Evolutionary conservation across 371 early-diverging fungal genomes (phyloP).

Genomic region (Rhizomucor miehei): DNA sequence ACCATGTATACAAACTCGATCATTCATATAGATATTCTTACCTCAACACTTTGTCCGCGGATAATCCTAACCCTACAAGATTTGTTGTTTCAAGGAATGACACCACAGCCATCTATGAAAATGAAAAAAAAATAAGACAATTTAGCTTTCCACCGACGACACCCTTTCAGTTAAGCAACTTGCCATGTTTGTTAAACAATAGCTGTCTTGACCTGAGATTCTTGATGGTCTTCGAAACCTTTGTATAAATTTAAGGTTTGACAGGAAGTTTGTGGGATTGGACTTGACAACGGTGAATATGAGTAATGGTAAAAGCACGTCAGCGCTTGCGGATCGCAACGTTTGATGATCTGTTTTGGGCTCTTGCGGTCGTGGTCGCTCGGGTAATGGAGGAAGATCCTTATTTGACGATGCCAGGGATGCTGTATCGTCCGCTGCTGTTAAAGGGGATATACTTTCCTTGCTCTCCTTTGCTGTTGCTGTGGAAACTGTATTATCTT

Average conservation of each 20-base stretch:
- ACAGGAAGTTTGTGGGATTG: slow-evolving; percentile 65
- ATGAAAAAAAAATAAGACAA: too few relatives aligned
- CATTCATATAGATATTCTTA: background rate
- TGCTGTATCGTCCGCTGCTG: background rate
- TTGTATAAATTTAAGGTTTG: slow-evolving; percentile 59
- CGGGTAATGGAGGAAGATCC: slow-evolving; percentile 2
- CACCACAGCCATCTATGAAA: slow-evolving; percentile 38
- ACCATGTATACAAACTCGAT: background rate
- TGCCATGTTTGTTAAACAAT: slow-evolving; percentile 52
- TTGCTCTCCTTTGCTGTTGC: background rate
- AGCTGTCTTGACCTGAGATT: slow-evolving; percentile 47
- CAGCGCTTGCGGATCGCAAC: slow-evolving; percentile 44
- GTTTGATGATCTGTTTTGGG: slow-evolving; percentile 10
- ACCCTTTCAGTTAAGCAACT: too few relatives aligned
- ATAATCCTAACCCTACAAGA: slow-evolving; percentile 42
- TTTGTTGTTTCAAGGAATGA: slow-evolving; percentile 48
- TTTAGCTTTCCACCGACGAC: too few relatives aligned
- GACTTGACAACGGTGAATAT: slow-evolving; percentile 68
- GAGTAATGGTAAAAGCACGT: slow-evolving; percentile 63
- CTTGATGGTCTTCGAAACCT: slow-evolving; percentile 47
- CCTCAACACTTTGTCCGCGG: slow-evolving; percentile 43
- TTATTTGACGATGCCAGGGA: background rate
- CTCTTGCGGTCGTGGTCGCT: too few relatives aligned
- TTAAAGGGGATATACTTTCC: background rate
- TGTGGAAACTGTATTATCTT: background rate